Base-by-base conservation (phyloP, 2,329 filamentous ascomycete species). In the Elsinoe perseae region DNA sequence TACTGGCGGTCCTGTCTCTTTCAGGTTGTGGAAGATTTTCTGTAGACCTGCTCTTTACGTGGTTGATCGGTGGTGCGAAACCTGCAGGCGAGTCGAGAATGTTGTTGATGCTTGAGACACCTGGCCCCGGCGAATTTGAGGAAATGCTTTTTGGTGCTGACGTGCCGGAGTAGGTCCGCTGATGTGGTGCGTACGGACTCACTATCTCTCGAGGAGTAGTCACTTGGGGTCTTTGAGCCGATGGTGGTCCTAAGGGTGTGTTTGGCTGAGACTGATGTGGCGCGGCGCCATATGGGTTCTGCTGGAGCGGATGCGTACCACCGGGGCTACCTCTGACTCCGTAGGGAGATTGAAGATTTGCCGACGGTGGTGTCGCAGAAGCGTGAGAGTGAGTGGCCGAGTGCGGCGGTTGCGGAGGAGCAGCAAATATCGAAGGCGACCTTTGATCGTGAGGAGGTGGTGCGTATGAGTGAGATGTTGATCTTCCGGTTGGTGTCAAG, bases 1-100 rank as follows among this genome's bases (percentile, higher is more conserved):
- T 82, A 65, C 86, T 91, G 54, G 86, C 69, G 67, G 84, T 88
- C 50, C 80, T 76, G 59, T 87, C 86, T 64, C 85, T 80, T 56
- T 89, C 85, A 61, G 77, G 77, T 50, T 77, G 76, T 42, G 79
- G 78, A 57, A 77, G 74, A 42, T 72, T 65, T 18, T 69, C 66
- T 43, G 64, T 65, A 2, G 59, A 60, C n/a, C 56, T 50, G 7
- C 59, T 53, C 44, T 60, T 60, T 7, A 43, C 8, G 28, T 63
- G 54, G 16, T 28, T 28, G 7, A 48, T 25, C 2, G 32, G 61
- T 14, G 63, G 62, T 30, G 56, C 57, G 30, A 61, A 62, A 10
- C 61, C 60, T 28, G 59, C 61, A 4, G 68, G 68, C 44, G 70
- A 74, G 77, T 68, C 68, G 8, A 65, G 52, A 18, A 68, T 54